Evolutionary conservation across 192 early-diverging fungal genomes (phyloP).

Genomic region (Coemansia sp.): DNA sequence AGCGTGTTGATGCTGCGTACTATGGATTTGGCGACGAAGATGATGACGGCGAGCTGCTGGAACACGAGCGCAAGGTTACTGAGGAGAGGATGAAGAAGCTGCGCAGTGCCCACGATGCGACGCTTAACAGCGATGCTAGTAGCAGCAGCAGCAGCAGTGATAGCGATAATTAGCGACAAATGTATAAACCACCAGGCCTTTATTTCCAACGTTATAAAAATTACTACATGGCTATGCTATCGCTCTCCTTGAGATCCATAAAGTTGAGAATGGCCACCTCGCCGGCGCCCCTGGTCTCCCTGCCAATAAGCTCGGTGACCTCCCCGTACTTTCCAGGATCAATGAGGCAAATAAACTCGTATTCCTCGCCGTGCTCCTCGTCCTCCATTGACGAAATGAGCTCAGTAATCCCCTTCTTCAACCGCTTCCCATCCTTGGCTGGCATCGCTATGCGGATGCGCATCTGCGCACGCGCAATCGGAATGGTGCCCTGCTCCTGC

Average conservation of each 20-base stretch:
- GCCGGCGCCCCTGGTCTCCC: conserved; percentile 84
- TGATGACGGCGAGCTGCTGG: conserved; percentile 76
- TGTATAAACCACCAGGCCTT: neutral
- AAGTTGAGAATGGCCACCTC: conserved; percentile 85
- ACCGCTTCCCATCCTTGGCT: conserved; percentile 83
- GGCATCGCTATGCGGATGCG: conserved; percentile 76
- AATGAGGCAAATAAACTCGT: conserved; percentile 59
- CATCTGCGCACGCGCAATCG: conserved; percentile 95
- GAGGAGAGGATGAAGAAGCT: conserved; percentile 32
- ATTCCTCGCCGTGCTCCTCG: conserved; percentile 62
- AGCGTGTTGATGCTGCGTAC: conserved; percentile 88
- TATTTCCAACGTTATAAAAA: no score
- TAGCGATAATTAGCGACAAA: neutral
- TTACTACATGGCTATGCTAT: conserved; percentile 51
- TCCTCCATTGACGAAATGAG: conserved; percentile 74
- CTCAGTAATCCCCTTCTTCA: conserved; percentile 69
- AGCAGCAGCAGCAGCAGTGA: conserved; percentile 11
- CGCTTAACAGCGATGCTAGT: conserved; percentile 8
- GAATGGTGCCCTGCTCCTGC: conserved; percentile 84
- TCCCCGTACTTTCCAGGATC: conserved; percentile 91
- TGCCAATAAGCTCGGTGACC: conserved; percentile 80
- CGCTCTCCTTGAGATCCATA: conserved; percentile 69
- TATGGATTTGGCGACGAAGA: conserved; percentile 94
- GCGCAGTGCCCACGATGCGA: conserved; percentile 26
- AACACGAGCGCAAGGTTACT: conserved; percentile 71